These are phyloP conservation scores for Eucalyptus guilfoylei DNA, from an alignment of 345 rosid genomes.

Conservation along the genomic window DNA sequence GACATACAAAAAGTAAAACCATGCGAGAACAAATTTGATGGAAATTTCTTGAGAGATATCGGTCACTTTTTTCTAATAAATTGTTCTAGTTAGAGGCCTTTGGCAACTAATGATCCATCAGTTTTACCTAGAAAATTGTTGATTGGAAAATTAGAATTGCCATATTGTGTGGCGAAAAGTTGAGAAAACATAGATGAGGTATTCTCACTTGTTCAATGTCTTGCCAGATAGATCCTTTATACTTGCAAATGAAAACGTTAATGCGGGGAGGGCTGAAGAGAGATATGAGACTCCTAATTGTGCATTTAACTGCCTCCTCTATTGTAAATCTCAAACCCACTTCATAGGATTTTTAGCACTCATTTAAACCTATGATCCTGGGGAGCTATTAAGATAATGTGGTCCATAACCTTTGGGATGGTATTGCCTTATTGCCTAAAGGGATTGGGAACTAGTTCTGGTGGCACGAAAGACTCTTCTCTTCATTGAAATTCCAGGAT, in stretches of 20 bases:
- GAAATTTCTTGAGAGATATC: neutral
- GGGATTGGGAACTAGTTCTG: neutral
- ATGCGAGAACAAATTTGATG: too few relatives aligned
- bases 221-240: neutral
- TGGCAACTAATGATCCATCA: neutral
- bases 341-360: neutral
- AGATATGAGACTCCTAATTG: neutral
- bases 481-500: neutral
- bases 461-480: neutral
- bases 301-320: neutral
- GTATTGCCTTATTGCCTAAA: neutral
- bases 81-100: neutral
- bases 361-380: too few relatives aligned
- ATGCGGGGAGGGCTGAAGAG: neutral
- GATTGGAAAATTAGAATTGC: neutral
- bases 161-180: too few relatives aligned
- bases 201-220: rapidly evolving
- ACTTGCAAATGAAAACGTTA: neutral
- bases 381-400: neutral
- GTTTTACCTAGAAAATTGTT: neutral
- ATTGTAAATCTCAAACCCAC: neutral
- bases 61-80: too few relatives aligned
- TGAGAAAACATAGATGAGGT: neutral
- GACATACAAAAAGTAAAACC: neutral
- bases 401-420: neutral